These are phyloP conservation scores for Colletotrichum sp. DNA, from an alignment of 2,329 filamentous ascomycete species.

Conservation along the genomic window DNA sequence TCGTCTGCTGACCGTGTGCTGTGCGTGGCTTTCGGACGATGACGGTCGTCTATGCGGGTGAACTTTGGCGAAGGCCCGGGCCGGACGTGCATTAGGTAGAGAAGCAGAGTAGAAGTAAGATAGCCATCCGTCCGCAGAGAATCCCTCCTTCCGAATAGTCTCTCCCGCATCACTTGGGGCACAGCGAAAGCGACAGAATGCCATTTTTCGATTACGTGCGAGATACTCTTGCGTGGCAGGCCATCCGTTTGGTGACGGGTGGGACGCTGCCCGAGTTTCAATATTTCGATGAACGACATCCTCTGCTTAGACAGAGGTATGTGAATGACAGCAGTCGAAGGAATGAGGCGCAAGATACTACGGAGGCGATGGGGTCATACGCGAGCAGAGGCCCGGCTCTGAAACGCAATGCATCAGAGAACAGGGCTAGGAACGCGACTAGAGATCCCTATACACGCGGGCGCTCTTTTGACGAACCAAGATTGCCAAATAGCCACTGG, in stretches of 20 bases:
- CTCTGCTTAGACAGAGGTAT: slow-evolving; percentile 2
- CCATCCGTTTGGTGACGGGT: neutral
- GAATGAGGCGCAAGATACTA: neutral
- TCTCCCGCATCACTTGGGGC: neutral
- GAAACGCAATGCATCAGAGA: neutral
- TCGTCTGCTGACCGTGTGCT: neutral
- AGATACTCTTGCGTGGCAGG: slow-evolving; percentile 12
- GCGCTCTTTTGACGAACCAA: neutral
- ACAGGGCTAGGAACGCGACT: neutral
- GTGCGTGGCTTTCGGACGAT: neutral
- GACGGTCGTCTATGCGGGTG: neutral
- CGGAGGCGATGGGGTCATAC: neutral
- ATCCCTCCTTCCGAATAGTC: neutral
- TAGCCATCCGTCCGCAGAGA: neutral
- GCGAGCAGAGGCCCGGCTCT: neutral
- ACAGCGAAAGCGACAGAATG: neutral
- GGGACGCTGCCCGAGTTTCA: slow-evolving; percentile 2
- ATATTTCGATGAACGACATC: slow-evolving; percentile 11
- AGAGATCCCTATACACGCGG: neutral
- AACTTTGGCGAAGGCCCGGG: neutral
- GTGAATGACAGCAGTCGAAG: neutral
- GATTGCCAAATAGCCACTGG: neutral
- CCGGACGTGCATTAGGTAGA: neutral
- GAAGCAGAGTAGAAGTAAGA: neutral
- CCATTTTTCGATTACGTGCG: slow-evolving; percentile 8